Evolutionary conservation across 2,329 filamentous ascomycete species (phyloP), one percentile per base, ranked within the genome.

Genomic region (Septoria linicola): DNA sequence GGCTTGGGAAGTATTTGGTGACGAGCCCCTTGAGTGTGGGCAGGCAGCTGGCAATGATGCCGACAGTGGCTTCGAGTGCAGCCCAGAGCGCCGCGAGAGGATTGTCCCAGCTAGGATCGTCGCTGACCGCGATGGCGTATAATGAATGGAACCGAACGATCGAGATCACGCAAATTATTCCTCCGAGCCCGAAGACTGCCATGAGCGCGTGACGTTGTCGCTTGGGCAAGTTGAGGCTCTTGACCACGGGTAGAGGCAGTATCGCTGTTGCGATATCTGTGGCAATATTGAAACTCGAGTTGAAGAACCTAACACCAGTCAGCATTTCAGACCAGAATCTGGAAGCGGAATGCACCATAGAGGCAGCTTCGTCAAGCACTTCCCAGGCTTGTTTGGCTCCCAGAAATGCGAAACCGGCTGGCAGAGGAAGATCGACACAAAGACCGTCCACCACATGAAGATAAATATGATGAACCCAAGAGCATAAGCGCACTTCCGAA

Each of bases 211-310:
- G 37, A 41, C 63, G 63, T 41, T 66, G 64, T 31, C 52, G 59
- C 39, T 44, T 59, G 1, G 58, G 52, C 8, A 69, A 51, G 13
- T 64, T 58, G 8, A 69, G 49, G 1, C 41, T 51, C n/a, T 58
- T 61, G n/a, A 68, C 46, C 1, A 68, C 63, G 2, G 64, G 66
- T 41, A 70, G 60, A 2, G 66, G 67, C 7, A 68, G 49, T 3
- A 65, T 40, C n/a, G 64, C 59, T 25, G 66, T 64, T 17, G 63
- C 55, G 10, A 69, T 44, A 41, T 70, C 67, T 11, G 64, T 67
- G 1, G 59, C 49, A 31, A 70, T 66, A 35, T 65, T 67, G 41
- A 69, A 59, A 16, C 51, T 50, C 0, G 65, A 61, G 23, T 68
- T 66, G 41, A 58, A 54, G 51, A 59, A 61, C 57, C 56, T 60